Conservation (phyloP, 1,284 basidiomycete genomes). For the Exobasidium rhododendri region DNA sequence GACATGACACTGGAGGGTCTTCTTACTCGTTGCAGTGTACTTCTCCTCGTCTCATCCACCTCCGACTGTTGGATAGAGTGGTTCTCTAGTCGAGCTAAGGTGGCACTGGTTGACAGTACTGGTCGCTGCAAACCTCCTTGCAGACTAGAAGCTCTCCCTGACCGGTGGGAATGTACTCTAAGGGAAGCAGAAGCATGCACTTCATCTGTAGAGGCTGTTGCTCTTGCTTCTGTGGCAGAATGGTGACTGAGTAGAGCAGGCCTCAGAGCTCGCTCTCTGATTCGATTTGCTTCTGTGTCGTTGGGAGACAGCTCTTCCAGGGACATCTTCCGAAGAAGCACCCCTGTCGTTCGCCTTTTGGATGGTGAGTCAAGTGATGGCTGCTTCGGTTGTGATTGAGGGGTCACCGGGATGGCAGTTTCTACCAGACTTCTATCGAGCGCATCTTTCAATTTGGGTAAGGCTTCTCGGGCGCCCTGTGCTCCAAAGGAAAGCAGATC, state of each 20-base stretch:
- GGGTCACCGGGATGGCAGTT: background rate
- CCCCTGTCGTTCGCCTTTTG: background rate
- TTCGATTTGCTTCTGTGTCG: background rate
- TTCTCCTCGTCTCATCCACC: background rate
- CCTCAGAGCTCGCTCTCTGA: background rate
- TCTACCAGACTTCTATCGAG: slow-evolving; percentile 1
- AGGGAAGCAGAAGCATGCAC: background rate
- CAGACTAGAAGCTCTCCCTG: background rate
- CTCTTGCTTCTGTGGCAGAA: background rate
- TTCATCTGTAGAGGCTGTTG: background rate
- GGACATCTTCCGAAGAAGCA: background rate
- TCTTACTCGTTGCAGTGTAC: slow-evolving; percentile 9
- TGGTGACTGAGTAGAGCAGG: background rate
- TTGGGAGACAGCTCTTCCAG: background rate
- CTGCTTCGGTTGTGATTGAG: background rate
- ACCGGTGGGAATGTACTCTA: background rate
- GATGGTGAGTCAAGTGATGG: background rate
- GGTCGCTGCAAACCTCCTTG: background rate
- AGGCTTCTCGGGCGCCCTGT: background rate
- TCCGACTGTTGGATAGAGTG: background rate
- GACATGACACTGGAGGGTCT: slow-evolving; percentile 16
- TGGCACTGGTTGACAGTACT: background rate
- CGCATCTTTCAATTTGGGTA: background rate
- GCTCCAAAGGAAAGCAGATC: background rate
- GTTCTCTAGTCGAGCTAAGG: background rate